Conservation (phyloP, 495 filamentous ascomycete genomes). For the Astrothelium macrocarpum region DNA sequence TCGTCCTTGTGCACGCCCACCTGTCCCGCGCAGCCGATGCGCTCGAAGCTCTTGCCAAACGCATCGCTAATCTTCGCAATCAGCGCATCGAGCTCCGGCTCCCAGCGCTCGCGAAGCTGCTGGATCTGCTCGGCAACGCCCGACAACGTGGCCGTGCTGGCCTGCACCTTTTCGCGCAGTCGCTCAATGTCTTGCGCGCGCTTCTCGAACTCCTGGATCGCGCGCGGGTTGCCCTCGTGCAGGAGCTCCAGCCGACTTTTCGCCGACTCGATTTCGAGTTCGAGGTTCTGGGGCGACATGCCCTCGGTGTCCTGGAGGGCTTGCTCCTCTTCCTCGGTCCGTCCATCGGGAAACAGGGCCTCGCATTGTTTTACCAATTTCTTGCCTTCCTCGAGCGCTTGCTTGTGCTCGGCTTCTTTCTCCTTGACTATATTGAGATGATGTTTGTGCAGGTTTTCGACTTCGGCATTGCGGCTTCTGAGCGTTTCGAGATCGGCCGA, state of each 20-base stretch:
- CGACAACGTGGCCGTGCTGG: slow-evolving; percentile 38
- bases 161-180: slow-evolving; percentile 40
- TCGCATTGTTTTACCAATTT: slow-evolving; percentile 12
- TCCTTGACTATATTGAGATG: slow-evolving; percentile 34
- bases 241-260: slow-evolving; percentile 66
- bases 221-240: slow-evolving; percentile 60
- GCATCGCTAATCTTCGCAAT: slow-evolving; percentile 75
- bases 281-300: slow-evolving; percentile 52
- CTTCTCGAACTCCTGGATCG: slow-evolving; percentile 70
- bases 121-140: slow-evolving; percentile 47
- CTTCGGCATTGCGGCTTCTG: slow-evolving; percentile 49
- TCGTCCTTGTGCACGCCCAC: slow-evolving; percentile 73
- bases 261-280: slow-evolving; percentile 65
- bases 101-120: slow-evolving; percentile 57
- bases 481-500: slow-evolving; percentile 62
- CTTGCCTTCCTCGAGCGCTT: slow-evolving; percentile 26
- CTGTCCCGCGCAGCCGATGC: slow-evolving; percentile 93
- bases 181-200: slow-evolving; percentile 51
- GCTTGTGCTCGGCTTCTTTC: slow-evolving; percentile 26
- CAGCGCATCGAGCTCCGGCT: slow-evolving; percentile 71
- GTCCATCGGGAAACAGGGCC: not conserved
- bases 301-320: slow-evolving; percentile 29
- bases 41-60: slow-evolving; percentile 80
- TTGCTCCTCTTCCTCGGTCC: slow-evolving; percentile 29
- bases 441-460: slow-evolving; percentile 44